Percentiles rank a stretch among this genome's conserved stretches.
phyloP scores from a whole-genome alignment of 78 protist species.

The Fonticula alba region DNA sequence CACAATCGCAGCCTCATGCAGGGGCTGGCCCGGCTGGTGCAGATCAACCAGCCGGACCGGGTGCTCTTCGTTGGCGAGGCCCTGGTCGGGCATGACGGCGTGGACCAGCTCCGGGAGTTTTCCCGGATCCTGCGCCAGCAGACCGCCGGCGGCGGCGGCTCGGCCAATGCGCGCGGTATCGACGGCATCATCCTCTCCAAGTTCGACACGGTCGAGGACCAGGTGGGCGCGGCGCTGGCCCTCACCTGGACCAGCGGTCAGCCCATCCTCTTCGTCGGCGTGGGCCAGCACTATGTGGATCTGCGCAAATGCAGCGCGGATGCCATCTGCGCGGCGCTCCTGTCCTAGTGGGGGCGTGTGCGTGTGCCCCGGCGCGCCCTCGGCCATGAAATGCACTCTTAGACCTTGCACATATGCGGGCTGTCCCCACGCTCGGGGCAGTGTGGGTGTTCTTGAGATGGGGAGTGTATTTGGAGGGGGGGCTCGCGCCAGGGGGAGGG shows the following conservation, averaged over 20 bases:
- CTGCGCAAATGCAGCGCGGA: too few species aligned
- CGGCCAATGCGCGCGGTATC: constrained; percentile 46
- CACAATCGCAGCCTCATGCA: constrained; percentile 91
- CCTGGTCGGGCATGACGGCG: constrained; percentile 96
- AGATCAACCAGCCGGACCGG: constrained; percentile 67
- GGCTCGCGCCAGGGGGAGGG: too few species aligned
- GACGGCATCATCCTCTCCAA: constrained; percentile 98
- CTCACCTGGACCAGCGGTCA: constrained; percentile 85
- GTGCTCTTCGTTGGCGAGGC: constrained; percentile 99
- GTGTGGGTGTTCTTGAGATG: too few species aligned
- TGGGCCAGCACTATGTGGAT: constrained; percentile 86
- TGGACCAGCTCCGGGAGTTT: constrained; percentile 74
- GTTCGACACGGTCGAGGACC: constrained; percentile 98
- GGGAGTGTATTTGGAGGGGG: too few species aligned
- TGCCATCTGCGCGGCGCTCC: too few species aligned
- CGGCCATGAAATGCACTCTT: too few species aligned
- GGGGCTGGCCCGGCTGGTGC: constrained; percentile 64
- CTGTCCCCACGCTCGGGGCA: too few species aligned
- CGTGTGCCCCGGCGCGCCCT: too few species aligned
- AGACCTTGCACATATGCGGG: too few species aligned
- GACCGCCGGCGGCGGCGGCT: too few species aligned
- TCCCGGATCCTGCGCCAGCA: too few species aligned
- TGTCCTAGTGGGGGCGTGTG: too few species aligned
- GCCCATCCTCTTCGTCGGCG: constrained; percentile 96
- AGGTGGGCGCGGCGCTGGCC: constrained; percentile 89